A percentile compares a stretch with the other conserved stretches of the same genome.
These are phyloP conservation scores for Myrmaecium sp. DNA, from an alignment of 2,329 filamentous ascomycete genomes.

Conservation along the genomic window DNA sequence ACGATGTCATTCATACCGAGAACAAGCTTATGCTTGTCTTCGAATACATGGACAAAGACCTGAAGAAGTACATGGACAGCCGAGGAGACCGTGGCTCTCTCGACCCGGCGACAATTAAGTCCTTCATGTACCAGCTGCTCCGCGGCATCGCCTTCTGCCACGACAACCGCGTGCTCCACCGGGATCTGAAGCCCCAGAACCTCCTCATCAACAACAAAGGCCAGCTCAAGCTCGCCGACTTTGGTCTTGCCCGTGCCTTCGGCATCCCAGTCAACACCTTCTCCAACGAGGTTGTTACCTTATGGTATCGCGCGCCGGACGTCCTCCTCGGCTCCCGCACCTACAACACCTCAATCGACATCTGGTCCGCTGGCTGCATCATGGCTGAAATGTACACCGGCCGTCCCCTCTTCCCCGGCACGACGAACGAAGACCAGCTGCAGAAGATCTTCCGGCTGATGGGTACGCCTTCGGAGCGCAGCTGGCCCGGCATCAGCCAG, in stretches of 20 bases:
- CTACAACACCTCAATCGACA: constrained; percentile 99
- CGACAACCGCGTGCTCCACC: constrained; percentile 87
- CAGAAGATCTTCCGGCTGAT: constrained; percentile 96
- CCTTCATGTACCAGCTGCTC: constrained; percentile 96
- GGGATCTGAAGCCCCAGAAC: constrained; percentile 92
- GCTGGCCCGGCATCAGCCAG: constrained; percentile 87
- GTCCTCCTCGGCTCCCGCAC: constrained; percentile 85
- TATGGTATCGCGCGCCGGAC: constrained; percentile 95
- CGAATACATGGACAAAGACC: constrained; percentile 94
- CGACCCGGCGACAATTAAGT: constrained; percentile 84
- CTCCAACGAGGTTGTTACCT: constrained; percentile 90
- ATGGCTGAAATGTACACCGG: constrained; percentile 99
- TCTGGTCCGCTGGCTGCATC: constrained; percentile 97
- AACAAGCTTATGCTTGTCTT: constrained; percentile 99
- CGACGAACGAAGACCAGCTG: constrained; percentile 95
- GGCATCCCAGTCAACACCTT: constrained; percentile 97
- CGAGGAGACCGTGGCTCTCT: constrained; percentile 78
- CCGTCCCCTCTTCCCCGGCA: constrained; percentile 86
- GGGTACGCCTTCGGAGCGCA: constrained; percentile 90
- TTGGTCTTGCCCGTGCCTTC: constrained; percentile 84
- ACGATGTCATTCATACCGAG: constrained; percentile 98
- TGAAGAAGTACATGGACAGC: constrained; percentile 98
- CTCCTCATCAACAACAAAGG: constrained; percentile 87
- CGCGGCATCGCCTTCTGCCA: constrained; percentile 96
- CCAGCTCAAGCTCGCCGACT: constrained; percentile 82